Evolutionary conservation across 192 early-diverging fungal species (phyloP), one percentile per base, ranked within the genome.

Genomic region (Kickxella alabastrina): DNA sequence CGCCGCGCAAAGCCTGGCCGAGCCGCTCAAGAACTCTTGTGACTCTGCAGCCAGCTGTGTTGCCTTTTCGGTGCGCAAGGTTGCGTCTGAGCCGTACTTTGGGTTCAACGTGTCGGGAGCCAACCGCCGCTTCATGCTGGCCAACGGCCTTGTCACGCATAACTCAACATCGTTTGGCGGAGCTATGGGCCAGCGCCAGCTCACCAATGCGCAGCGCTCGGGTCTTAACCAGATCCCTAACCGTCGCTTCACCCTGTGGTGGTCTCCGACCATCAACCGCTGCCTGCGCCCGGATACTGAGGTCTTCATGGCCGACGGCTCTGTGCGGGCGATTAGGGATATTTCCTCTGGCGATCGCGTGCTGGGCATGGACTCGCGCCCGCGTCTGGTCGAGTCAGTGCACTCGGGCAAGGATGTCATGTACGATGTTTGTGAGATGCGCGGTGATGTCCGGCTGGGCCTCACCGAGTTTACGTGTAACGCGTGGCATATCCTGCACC

Each of bases 201-300:
- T 99, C 41, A 99, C 96, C 46, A 99, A 99, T 46, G 96, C 96
- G 9, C 96, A 99, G 72, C 83, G 96, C 27, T 89, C 86, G 15
- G 96, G 96, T 83, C 81, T 99, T 52, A 99, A 96, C 65, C 96
- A 99, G 78, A 99, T 99, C 79, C 96, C 96, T 43, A 99, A 99
- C 80, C 91, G 96, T 82, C 91, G 96, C 37, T 99, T 99, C 68
- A 95, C 93, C 6, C 82, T 99, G 45, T 99, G 96, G 96, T 99
- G 96, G 96, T 92, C 89, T 29, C 93, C 93, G 4, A 99, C 96
- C 6, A 95, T 99, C 65, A 99, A 99, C 68, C 85, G 92, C 54
- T 67, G 65, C 31, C 42, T 67, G 32, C 47, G 48, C 12, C 65
- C 65, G 6, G 54, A 55, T 14, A 74, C 84, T 18, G 82, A 80